A percentile compares a stretch with the other conserved stretches of the same genome.
Conservation (phyloP, 75 land plant genomes). For the Selaginella tamariscina region DNA sequence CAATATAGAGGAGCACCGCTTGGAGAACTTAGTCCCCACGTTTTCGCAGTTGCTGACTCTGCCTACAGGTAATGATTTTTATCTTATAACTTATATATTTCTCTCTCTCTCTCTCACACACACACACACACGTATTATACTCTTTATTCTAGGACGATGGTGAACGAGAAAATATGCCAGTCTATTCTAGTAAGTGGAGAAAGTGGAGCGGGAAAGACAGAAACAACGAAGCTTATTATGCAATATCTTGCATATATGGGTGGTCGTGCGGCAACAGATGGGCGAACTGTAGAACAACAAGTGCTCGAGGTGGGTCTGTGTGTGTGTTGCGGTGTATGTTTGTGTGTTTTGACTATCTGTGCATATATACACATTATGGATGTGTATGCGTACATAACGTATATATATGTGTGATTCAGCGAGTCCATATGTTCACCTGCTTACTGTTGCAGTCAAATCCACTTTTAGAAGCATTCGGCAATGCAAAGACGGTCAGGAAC, state of each 20-base stretch:
- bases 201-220: slow-evolving; percentile 4
- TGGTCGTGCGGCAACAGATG: slow-evolving; percentile 66
- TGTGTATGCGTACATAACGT: no score
- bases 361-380: no score
- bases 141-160: not conserved
- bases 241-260: slow-evolving; percentile 50
- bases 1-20: slow-evolving; percentile 83
- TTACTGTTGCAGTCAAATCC: not conserved
- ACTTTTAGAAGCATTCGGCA: slow-evolving; percentile 1
- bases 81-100: not conserved
- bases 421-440: no score
- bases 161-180: not conserved
- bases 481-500: not conserved
- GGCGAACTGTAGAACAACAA: slow-evolving; percentile 79
- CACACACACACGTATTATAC: no score
- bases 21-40: slow-evolving; percentile 88
- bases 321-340: not conserved
- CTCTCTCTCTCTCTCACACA: no score
- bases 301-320: slow-evolving; percentile 61
- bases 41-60: slow-evolving; percentile 83
- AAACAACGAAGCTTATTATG: slow-evolving; percentile 4
- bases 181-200: slow-evolving; percentile 6
- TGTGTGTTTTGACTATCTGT: not conserved
- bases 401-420: no score
- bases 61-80: slow-evolving; percentile 48